Evolutionary conservation across 192 early-diverging fungal species (phyloP).

Genomic region (Coemansia asiatica): DNA sequence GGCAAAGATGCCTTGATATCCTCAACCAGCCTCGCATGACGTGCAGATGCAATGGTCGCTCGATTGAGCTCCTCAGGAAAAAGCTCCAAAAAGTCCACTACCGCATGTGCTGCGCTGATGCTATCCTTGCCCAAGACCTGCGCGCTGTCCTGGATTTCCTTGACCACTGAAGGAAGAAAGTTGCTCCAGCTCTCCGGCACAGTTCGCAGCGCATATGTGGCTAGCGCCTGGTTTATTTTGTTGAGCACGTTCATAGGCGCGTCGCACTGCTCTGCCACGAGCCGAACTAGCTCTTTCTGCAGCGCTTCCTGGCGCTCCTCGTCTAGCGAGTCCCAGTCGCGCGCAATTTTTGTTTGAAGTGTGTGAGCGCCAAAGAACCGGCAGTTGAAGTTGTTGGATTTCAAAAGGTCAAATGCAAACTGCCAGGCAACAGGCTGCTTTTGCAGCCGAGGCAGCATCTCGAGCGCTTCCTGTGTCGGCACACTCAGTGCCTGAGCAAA

Average conservation of each 20-base stretch:
- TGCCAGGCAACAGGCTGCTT: slow-evolving; percentile 43
- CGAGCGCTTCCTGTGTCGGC: slow-evolving; percentile 49
- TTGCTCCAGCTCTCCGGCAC: slow-evolving; percentile 27
- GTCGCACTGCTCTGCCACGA: slow-evolving; percentile 35
- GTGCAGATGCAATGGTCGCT: slow-evolving; percentile 21
- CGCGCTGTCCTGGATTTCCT: slow-evolving; percentile 22
- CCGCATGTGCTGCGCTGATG: slow-evolving; percentile 17
- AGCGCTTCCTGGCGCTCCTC: slow-evolving; percentile 36
- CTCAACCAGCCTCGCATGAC: slow-evolving; percentile 23
- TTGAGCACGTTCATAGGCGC: slow-evolving; percentile 38
- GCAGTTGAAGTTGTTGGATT: slow-evolving; percentile 32
- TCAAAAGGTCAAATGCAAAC: slow-evolving; percentile 47
- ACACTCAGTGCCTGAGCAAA: slow-evolving; percentile 50
- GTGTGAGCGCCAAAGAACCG: slow-evolving; percentile 55
- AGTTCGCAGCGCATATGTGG: slow-evolving; percentile 34
- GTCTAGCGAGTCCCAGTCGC: slow-evolving; percentile 50
- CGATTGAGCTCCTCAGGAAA: slow-evolving; percentile 48
- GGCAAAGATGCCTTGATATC: slow-evolving; percentile 30
- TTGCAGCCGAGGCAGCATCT: slow-evolving; percentile 38
- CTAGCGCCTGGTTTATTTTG: slow-evolving; percentile 43
- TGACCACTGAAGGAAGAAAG: slow-evolving; percentile 24
- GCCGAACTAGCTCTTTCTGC: slow-evolving; percentile 32
- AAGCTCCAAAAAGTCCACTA: slow-evolving; percentile 41
- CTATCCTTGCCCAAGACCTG: slow-evolving; percentile 17
- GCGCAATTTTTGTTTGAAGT: slow-evolving; percentile 38